Base-by-base conservation (phyloP, 345 rosid genomes). In the Acer campestre region DNA sequence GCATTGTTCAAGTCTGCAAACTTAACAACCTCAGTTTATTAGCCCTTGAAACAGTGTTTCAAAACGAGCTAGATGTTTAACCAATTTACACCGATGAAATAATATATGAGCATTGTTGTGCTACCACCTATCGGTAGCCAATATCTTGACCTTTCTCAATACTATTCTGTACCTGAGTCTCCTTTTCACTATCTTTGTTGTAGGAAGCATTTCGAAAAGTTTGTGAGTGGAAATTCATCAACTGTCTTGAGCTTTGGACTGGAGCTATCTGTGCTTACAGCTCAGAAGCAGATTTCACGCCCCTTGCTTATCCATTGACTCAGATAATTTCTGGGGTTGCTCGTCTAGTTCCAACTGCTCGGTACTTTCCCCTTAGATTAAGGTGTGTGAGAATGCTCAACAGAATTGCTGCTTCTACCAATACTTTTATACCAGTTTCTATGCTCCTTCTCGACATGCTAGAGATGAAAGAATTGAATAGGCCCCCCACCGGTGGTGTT, bases 171-270 rank as follows among this genome's bases (percentile, higher is more conserved):
- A 46, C 44, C 38, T 29, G 58, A 63, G 68, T 62, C 44, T 58
- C 23, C 35, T 17, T 35, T 7, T 35, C 31, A 35, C 16, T 46
- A 14, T 62, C 56, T 53, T 59, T 71, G 23, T 72, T 48, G 25
- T 78, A 96, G 98, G 98, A 94, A 86, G 90, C 98, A 67, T 96
- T 90, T 77, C 84, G 93, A 72, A 92, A 94, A 85, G 98, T 96
- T 71, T 96, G 94, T 83, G 98, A 92, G 77, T 96, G 99, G 99
- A 96, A 96, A 80, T 96, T 89, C 81, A 89, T 94, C 27, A 93
- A 88, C 81, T 94, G 99, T 81, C 95, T 96, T 79, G 98, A 96
- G 90, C 95, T 96, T 62, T 96, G 98, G 98, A 96, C 99, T 17
- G 94, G 97, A 77, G 97, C 97, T 67, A 80, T 96, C 69, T 94